phyloP scores from a whole-genome alignment of 345 rosid genomes.

The Aquilaria malaccensis region DNA sequence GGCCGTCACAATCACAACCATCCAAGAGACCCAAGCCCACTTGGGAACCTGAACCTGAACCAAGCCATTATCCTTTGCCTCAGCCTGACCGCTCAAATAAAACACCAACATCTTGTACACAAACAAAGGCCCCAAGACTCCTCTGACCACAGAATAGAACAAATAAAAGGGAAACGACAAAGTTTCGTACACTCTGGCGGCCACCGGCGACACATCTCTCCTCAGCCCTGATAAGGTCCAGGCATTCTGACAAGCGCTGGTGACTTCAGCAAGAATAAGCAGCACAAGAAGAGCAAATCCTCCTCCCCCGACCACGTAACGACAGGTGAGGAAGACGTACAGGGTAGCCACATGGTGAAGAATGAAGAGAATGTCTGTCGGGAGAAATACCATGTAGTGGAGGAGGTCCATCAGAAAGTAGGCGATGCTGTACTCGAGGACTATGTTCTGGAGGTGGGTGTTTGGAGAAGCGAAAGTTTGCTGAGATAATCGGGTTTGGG shows the following conservation, averaged over 20 bases:
- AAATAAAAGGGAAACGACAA: slow-evolving; percentile 48
- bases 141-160: slow-evolving; percentile 57
- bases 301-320: slow-evolving; percentile 46
- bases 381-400: slow-evolving; percentile 63
- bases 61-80: background rate
- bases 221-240: slow-evolving; percentile 50
- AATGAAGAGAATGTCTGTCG: slow-evolving; percentile 59
- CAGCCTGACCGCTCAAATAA: slow-evolving; percentile 35
- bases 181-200: slow-evolving; percentile 32
- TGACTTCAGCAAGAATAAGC: slow-evolving; percentile 66
- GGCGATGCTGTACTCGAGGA: slow-evolving; percentile 72
- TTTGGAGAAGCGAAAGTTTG: slow-evolving; percentile 46
- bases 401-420: slow-evolving; percentile 69
- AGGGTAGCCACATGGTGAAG: slow-evolving; percentile 82
- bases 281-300: slow-evolving; percentile 54
- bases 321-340: slow-evolving; percentile 62
- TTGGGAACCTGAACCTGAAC: slow-evolving; percentile 29
- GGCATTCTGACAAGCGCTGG: slow-evolving; percentile 71
- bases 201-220: slow-evolving; percentile 34
- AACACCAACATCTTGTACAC: slow-evolving; percentile 44
- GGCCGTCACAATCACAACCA: slow-evolving; percentile 46
- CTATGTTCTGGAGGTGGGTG: slow-evolving; percentile 37
- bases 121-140: slow-evolving; percentile 52
- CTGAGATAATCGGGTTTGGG: slow-evolving; percentile 11
- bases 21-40: slow-evolving; percentile 96